Percentiles rank a stretch among this genome's conserved stretches.
These are phyloP conservation scores for Pichia ethanolica DNA, from an alignment of 805 yeast genomes.

Conservation along the genomic window DNA sequence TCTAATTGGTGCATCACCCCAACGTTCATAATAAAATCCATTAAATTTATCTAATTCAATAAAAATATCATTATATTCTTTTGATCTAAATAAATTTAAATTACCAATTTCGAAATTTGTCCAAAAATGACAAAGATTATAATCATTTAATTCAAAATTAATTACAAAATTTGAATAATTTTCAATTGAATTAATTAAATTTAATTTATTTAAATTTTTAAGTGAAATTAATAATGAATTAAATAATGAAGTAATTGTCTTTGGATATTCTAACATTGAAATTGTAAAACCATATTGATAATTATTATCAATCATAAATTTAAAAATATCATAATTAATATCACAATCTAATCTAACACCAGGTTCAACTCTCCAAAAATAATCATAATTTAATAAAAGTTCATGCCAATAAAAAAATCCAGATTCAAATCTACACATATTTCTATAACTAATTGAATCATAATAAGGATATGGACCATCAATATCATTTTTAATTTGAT, in stretches of 20 bases:
- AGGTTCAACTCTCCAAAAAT: slow-evolving; percentile 93
- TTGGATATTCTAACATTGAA: slow-evolving; percentile 60
- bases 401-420: slow-evolving; percentile 78
- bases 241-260: slow-evolving; percentile 53
- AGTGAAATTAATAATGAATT: slow-evolving; percentile 30
- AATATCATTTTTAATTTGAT: slow-evolving; percentile 16
- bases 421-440: slow-evolving; percentile 85
- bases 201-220: slow-evolving; percentile 29
- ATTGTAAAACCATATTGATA: slow-evolving; percentile 72
- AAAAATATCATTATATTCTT: slow-evolving; percentile 58
- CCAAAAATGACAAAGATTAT: slow-evolving; percentile 84
- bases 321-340: slow-evolving; percentile 64
- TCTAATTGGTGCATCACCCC: slow-evolving; percentile 90
- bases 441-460: slow-evolving; percentile 57
- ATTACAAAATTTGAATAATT: slow-evolving; percentile 55
- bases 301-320: slow-evolving; percentile 60
- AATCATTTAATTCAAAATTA: slow-evolving; percentile 49
- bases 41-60: slow-evolving; percentile 67
- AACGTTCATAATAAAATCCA: slow-evolving; percentile 82
- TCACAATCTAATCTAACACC: slow-evolving; percentile 72
- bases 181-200: slow-evolving; percentile 30
- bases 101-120: slow-evolving; percentile 79
- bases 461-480: slow-evolving; percentile 51
- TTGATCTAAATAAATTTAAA: slow-evolving; percentile 62
- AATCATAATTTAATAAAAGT: slow-evolving; percentile 60